These are phyloP conservation scores for Ceratocystis papillata DNA, from an alignment of 2,329 filamentous ascomycete genomes.

Conservation along the genomic window DNA sequence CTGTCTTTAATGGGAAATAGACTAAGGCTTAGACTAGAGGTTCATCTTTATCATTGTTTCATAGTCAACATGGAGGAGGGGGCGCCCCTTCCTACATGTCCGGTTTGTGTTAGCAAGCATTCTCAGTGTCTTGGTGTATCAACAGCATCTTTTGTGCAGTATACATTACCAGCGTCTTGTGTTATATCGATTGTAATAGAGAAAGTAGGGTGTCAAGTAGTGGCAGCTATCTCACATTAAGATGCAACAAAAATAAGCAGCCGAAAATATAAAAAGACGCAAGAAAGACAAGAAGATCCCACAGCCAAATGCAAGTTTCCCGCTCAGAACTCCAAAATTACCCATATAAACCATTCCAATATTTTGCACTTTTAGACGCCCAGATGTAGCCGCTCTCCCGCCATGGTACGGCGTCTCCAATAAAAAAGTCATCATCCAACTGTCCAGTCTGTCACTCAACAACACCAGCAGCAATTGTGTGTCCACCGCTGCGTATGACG, in stretches of 20 bases:
- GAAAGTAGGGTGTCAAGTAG: no score
- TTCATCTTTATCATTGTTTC: background rate
- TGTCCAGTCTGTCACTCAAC: conserved; percentile 48
- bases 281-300: background rate
- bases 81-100: background rate
- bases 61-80: background rate
- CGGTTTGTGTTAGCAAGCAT: background rate
- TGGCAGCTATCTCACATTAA: no score
- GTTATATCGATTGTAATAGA: no score
- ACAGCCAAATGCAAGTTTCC: background rate
- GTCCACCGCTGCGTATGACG: conserved; percentile 67
- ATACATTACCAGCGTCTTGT: no score
- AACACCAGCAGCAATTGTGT: conserved; percentile 78
- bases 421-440: background rate
- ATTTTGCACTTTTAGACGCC: background rate
- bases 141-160: no score
- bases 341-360: background rate
- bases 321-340: conserved; percentile 4
- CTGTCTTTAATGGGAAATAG: background rate
- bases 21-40: background rate
- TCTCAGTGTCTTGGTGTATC: background rate
- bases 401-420: background rate
- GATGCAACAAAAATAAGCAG: background rate
- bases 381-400: background rate
- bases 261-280: background rate